Conservation (phyloP, 352 stramenopile species). For the Globisporangium irregulare region DNA sequence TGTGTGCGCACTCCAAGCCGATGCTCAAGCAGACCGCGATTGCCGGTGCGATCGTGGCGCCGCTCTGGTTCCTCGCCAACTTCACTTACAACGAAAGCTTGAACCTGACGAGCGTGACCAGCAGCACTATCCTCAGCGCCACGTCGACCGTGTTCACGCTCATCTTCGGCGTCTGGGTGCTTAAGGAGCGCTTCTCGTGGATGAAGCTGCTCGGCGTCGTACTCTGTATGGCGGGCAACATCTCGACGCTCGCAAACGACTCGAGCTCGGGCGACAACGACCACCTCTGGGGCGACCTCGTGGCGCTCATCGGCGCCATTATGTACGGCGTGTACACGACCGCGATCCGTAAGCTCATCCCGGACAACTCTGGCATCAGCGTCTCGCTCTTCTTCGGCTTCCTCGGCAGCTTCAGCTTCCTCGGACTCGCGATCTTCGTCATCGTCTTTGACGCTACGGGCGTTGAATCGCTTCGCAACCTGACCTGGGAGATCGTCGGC, state of each 20-base stretch:
- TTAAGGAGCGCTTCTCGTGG: constrained; percentile 80
- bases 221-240: constrained; percentile 85
- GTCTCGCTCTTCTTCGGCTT: constrained; percentile 95
- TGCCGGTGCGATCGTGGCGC: constrained; percentile 72
- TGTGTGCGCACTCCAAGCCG: constrained; percentile 11
- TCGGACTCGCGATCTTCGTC: constrained; percentile 72
- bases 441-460: constrained; percentile 53
- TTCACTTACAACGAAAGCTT: constrained; percentile 93
- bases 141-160: constrained; percentile 95
- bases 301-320: constrained; percentile 75
- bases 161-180: constrained; percentile 73
- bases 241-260: constrained; percentile 85
- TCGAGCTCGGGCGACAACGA: constrained; percentile 22
- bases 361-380: constrained; percentile 85
- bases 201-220: constrained; percentile 83
- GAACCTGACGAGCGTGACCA: constrained; percentile 91
- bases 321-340: constrained; percentile 96
- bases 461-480: constrained; percentile 55
- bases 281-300: constrained; percentile 53
- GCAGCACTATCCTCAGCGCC: constrained; percentile 92
- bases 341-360: constrained; percentile 67
- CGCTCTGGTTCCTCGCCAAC: constrained; percentile 95
- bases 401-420: constrained; percentile 89
- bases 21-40: constrained; percentile 25
- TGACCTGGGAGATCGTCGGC: constrained; percentile 71